These are phyloP conservation scores for Dothistroma septosporum DNA, from an alignment of 2,329 filamentous ascomycete genomes.

Conservation along the genomic window DNA sequence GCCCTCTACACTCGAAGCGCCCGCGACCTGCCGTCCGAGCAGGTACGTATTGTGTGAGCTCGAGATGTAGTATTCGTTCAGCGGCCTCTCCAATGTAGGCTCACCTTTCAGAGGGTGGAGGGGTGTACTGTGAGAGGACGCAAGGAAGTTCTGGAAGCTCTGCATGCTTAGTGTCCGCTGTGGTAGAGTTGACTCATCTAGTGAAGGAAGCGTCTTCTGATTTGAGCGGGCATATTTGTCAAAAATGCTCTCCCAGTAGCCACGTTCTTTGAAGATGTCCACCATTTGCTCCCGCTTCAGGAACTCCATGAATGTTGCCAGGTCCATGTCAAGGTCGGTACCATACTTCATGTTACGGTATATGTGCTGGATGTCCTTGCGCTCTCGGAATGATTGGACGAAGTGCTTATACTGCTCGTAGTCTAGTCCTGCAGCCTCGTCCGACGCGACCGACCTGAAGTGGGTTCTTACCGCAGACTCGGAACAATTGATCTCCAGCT, in stretches of 20 bases:
- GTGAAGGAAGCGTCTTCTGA: slow-evolving; percentile 38
- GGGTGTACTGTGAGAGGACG: slow-evolving; percentile 50
- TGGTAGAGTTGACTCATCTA: slow-evolving; percentile 45
- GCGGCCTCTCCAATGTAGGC: slow-evolving; percentile 65
- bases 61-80: slow-evolving; percentile 97
- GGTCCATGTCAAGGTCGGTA: slow-evolving; percentile 59
- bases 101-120: slow-evolving; percentile 25
- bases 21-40: slow-evolving; percentile 81
- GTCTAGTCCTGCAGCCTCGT: slow-evolving; percentile 62
- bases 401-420: slow-evolving; percentile 81
- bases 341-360: slow-evolving; percentile 55
- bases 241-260: slow-evolving; percentile 70
- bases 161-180: slow-evolving; percentile 67
- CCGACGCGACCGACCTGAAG: slow-evolving; percentile 69
- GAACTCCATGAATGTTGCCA: slow-evolving; percentile 71
- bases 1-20: slow-evolving; percentile 87
- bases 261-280: slow-evolving; percentile 62
- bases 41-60: slow-evolving; percentile 99
- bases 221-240: slow-evolving; percentile 28
- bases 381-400: slow-evolving; percentile 74
- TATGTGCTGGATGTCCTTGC: slow-evolving; percentile 73
- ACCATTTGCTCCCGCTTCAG: slow-evolving; percentile 70
- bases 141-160: slow-evolving; percentile 72
- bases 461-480: slow-evolving; percentile 67
- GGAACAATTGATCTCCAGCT: slow-evolving; percentile 86